phyloP scores from a whole-genome alignment of 805 yeast genomes.

The Candida sakaeoensis region DNA sequence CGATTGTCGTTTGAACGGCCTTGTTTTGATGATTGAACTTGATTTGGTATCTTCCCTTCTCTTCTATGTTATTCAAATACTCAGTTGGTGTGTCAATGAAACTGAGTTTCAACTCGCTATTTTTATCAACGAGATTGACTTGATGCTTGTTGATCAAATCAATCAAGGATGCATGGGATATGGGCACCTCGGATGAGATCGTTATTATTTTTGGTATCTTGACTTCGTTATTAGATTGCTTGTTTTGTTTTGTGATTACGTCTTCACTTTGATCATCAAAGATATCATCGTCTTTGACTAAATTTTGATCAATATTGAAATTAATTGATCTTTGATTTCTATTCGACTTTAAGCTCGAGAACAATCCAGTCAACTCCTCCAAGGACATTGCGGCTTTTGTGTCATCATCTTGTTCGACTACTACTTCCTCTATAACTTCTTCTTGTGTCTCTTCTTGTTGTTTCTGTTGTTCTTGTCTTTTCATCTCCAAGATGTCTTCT shows the following conservation, averaged over 20 bases:
- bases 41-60: constrained; percentile 21
- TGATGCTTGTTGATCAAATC: constrained; percentile 1
- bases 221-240: not conserved
- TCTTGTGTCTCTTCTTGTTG: constrained; percentile 6
- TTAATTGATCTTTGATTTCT: not conserved
- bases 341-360: constrained; percentile 11
- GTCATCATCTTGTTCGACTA: constrained; percentile 3
- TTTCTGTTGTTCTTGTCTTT: not conserved
- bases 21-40: constrained; percentile 7
- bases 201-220: constrained; percentile 7
- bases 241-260: not conserved
- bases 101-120: not conserved
- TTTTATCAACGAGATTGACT: not conserved
- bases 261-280: not conserved
- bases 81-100: constrained; percentile 6
- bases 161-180: not conserved
- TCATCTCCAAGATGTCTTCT: constrained; percentile 1
- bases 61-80: constrained; percentile 12
- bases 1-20: constrained; percentile 5
- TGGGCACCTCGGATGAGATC: not conserved
- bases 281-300: not conserved
- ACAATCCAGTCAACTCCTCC: constrained; percentile 35
- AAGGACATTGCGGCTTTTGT: constrained; percentile 22
- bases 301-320: constrained; percentile 8
- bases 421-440: constrained; percentile 8